These are phyloP conservation scores for Pseudonitzschia multistriata DNA, from an alignment of 108 stramenopile species.

Conservation along the genomic window DNA sequence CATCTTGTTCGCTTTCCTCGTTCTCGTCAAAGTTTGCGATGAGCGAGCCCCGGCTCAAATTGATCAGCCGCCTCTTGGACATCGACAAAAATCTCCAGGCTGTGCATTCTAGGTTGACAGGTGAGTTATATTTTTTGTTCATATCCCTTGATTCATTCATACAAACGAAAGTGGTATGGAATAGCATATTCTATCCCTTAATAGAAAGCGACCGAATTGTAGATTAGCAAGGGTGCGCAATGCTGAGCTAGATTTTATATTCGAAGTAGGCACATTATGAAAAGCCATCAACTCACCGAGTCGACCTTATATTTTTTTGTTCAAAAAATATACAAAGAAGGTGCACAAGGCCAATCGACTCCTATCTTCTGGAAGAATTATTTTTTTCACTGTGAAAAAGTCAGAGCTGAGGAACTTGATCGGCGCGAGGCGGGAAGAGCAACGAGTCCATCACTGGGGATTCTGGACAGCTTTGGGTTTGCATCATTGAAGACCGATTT, in stretches of 20 bases:
- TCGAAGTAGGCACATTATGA: background rate
- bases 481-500: background rate
- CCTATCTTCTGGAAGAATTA: constrained; percentile 63
- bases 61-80: constrained; percentile 47
- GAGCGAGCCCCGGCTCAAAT: constrained; percentile 37
- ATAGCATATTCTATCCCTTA: background rate
- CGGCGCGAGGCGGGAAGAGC: background rate
- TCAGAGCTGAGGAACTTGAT: constrained; percentile 26
- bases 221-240: background rate
- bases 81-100: constrained; percentile 46
- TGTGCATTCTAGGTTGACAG: constrained; percentile 39
- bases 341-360: constrained; percentile 13
- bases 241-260: background rate
- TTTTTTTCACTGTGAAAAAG: constrained; percentile 48
- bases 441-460: background rate
- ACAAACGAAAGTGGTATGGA: background rate
- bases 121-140: constrained; percentile 20
- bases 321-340: background rate
- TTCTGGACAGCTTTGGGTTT: background rate
- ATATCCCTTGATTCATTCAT: background rate
- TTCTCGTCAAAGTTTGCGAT: constrained; percentile 21
- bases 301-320: background rate
- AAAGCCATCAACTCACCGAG: background rate
- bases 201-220: background rate
- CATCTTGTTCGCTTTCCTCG: background rate